These are phyloP conservation scores for Cucurbitaria berberidis DNA, from an alignment of 2,329 filamentous ascomycete genomes.

Conservation along the genomic window DNA sequence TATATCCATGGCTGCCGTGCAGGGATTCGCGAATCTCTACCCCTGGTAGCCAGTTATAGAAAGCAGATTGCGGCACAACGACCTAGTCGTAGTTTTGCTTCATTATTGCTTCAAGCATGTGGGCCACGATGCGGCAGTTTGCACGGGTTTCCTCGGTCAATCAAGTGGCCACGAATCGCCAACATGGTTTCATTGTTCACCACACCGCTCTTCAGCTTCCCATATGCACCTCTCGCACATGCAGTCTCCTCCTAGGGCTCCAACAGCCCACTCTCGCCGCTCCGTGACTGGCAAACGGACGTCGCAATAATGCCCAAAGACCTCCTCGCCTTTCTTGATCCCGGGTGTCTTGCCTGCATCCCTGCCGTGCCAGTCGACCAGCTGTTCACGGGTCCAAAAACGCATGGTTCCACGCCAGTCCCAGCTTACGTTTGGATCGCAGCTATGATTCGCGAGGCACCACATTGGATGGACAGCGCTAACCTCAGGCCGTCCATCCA, in stretches of 20 bases:
- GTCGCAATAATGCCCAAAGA: slow-evolving; percentile 95
- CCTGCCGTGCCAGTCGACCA: slow-evolving; percentile 58
- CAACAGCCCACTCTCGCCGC: slow-evolving; percentile 85
- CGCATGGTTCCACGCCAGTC: slow-evolving; percentile 85
- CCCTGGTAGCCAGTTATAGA: background rate
- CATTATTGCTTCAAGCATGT: background rate
- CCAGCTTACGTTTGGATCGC: slow-evolving; percentile 93
- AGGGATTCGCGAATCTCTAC: background rate
- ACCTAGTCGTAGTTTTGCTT: too few species aligned
- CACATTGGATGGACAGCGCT: slow-evolving; percentile 94
- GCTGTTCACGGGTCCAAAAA: slow-evolving; percentile 67
- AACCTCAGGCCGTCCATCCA: slow-evolving; percentile 84
- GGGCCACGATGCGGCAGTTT: too few species aligned
- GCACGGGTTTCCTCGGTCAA: background rate
- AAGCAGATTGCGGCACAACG: too few species aligned
- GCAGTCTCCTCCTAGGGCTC: slow-evolving; percentile 87
- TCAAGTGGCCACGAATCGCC: background rate
- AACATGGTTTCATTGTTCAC: background rate
- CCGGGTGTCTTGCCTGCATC: slow-evolving; percentile 56
- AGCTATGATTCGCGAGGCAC: slow-evolving; percentile 96
- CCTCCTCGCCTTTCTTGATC: slow-evolving; percentile 79
- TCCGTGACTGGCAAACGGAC: slow-evolving; percentile 77
- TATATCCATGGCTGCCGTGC: slow-evolving; percentile 1
- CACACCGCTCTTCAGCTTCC: slow-evolving; percentile 54
- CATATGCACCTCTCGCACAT: slow-evolving; percentile 81